Base-by-base conservation (phyloP, 176 grass and related monocot species). In the Phyllostachys edulis region DNA sequence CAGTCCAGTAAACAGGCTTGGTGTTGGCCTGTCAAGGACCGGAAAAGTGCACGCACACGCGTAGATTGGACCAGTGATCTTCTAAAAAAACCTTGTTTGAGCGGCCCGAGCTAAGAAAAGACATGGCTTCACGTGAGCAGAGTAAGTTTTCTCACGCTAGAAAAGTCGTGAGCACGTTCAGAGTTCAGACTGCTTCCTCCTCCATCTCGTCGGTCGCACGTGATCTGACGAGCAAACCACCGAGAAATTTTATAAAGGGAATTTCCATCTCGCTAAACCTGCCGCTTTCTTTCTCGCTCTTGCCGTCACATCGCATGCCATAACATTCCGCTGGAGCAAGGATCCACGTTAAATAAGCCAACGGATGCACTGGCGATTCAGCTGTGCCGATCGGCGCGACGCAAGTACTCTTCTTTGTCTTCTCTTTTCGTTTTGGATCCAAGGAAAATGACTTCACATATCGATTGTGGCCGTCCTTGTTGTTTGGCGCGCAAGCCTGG, bases 161-260 rank as follows among this genome's bases (percentile, higher is more conserved):
- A 66, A 80, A 87, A 75, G 85, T 1, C 24, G 70, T 21, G 70
- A 42, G 70, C 85, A 81, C 85, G 70, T 75, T 75, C 69, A 12
- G 57, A 3, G 70, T 75, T 75, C 69, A 12, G 57, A 3, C 9
- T 41, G 0, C 12, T 9, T 69, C 47, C 68, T 32, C 18, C 50
- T 11, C 46, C 64, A 0, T 73, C 46, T 67, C 72, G 37, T 74
- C 77, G 34, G 59, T 54, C 45, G 59, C 77, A 80, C 54, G 51
- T 71, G 79, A 45, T 41, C 51, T 1, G 14, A 3, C 50, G 63
- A 41, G 13, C 16, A 18, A 56, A 4, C 36, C 13, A 21, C 10
- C 26, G 26, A 13, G 1, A 21, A 39, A 59, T 16, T 23, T 59
- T 41, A 16, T 24, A 4, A 3, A 4, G 2, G 20, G 11, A 4